Base-by-base conservation (phyloP, 495 filamentous ascomycete genomes). In the Penicillium pulvis region DNA sequence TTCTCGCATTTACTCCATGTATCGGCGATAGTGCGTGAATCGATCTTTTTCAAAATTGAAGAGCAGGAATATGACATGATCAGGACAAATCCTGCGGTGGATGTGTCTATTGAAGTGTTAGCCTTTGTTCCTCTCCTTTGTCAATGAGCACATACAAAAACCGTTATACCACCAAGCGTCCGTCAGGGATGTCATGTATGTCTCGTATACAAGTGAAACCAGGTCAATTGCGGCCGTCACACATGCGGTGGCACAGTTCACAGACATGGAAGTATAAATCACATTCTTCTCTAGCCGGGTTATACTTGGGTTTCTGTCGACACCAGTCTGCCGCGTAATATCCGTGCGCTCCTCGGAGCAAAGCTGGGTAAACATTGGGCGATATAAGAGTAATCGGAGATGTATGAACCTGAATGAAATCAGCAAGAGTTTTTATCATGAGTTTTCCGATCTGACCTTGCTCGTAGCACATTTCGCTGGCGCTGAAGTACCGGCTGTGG, bases 151-250 rank as follows among this genome's bases (percentile, higher is more conserved):
- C 74, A n/a, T 64, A 79, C 76, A 81, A 17, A 78, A 73, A 2
- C 70, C 74, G 62, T 76, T 77, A 56, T 76, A 80, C 75, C 78
- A 81, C 78, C 78, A 81, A 4, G 77, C 70, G 36, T 72, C 74
- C 14, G 77, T 75, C 4, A 60, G 50, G 6, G 65, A 60, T 3
- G 77, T 77, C 17, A 53, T 61, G 45, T 78, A 78, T 6, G 76
- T 78, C 14, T 66, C 56, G 48, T 74, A 64, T 3, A 78, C 63
- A 12, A 75, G 62, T 1, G 70, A 71, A 4, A 77, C 68, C 1
- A 81, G 58, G 20, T 79, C 75, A 20, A 75, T 64, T 3, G 77
- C 78, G 8, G 75, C 61, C 4, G 46, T 56, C 2, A 79, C 69
- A 57, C 78, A 81, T 6, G 72, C 67, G 12, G 62, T 65, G 8